These are phyloP conservation scores for Conoideocrella luteorostrata DNA, from an alignment of 2,329 filamentous ascomycete genomes.

Conservation along the genomic window DNA sequence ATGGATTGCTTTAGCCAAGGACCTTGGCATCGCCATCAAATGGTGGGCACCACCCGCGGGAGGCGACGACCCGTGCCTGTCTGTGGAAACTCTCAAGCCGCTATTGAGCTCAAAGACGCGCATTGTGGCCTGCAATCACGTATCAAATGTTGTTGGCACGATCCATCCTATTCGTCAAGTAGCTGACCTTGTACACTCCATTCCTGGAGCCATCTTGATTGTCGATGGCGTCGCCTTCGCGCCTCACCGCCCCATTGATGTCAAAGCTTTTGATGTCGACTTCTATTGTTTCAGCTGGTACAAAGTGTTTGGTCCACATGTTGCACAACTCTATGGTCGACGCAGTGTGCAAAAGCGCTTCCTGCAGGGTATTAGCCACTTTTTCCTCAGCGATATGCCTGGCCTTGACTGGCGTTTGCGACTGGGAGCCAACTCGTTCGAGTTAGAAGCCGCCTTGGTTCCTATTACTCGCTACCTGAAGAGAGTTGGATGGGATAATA, in stretches of 20 bases:
- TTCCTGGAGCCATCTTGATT: slow-evolving; percentile 49
- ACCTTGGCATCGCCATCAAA: slow-evolving; percentile 54
- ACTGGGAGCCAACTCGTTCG: too few relatives aligned
- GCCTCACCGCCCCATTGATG: slow-evolving; percentile 65
- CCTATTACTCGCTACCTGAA: too few relatives aligned
- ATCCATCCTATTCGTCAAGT: slow-evolving; percentile 50
- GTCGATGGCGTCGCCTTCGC: slow-evolving; percentile 75
- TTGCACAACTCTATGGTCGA: slow-evolving; percentile 63
- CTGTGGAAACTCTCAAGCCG: slow-evolving; percentile 45
- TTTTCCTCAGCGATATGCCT: too few relatives aligned
- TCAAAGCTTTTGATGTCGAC: slow-evolving; percentile 62
- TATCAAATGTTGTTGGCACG: slow-evolving; percentile 66
- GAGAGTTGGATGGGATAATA: too few relatives aligned
- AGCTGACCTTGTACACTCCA: slow-evolving; percentile 44
- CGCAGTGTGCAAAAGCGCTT: slow-evolving; percentile 42
- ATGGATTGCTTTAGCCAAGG: slow-evolving; percentile 63
- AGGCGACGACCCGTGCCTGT: slow-evolving; percentile 33
- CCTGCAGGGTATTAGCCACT: slow-evolving; percentile 54
- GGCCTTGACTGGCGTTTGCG: too few relatives aligned
- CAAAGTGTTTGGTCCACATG: slow-evolving; percentile 74
- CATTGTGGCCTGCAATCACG: slow-evolving; percentile 67
- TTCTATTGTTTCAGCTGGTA: slow-evolving; percentile 80
- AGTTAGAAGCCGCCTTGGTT: too few relatives aligned
- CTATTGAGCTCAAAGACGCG: slow-evolving; percentile 60
- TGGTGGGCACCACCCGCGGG: slow-evolving; percentile 58